These are phyloP conservation scores for Ascodesmis nigricans DNA, from an alignment of 495 filamentous ascomycete species.

Conservation along the genomic window DNA sequence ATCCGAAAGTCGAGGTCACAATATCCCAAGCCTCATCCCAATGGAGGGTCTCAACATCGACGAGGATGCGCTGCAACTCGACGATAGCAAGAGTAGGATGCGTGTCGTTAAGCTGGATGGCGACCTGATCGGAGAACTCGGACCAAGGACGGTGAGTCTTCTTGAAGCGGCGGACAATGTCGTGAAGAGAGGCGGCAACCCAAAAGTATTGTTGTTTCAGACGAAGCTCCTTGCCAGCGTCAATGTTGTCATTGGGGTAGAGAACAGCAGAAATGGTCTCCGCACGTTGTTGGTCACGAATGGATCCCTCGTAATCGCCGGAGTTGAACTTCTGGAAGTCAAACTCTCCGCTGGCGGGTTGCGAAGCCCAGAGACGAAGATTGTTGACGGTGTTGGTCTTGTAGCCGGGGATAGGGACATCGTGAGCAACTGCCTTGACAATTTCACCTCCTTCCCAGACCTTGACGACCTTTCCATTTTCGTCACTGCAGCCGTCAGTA, in stretches of 20 bases:
- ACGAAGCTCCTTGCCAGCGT: conserved; percentile 87
- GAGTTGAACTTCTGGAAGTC: conserved; percentile 99
- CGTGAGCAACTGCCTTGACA: conserved; percentile 82
- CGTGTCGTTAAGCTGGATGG: conserved; percentile 95
- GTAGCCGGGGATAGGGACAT: conserved; percentile 86
- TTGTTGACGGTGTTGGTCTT: conserved; percentile 85
- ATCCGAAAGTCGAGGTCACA: conserved; percentile 52
- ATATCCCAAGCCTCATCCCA: conserved; percentile 85
- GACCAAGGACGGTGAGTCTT: conserved; percentile 80
- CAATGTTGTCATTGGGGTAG: conserved; percentile 94
- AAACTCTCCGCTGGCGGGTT: conserved; percentile 89
- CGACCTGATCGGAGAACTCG: conserved; percentile 82
- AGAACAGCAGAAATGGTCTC: conserved; percentile 96
- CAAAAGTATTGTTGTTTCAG: conserved; percentile 99
- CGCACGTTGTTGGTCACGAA: conserved; percentile 82
- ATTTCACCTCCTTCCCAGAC: conserved; percentile 85
- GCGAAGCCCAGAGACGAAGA: conserved; percentile 86
- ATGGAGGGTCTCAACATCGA: conserved; percentile 71
- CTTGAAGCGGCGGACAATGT: conserved; percentile 94
- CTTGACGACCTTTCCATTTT: conserved; percentile 45
- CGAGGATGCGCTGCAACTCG: conserved; percentile 75
- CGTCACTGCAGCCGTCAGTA: too few relatives aligned
- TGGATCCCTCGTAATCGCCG: conserved; percentile 91
- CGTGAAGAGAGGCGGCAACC: conserved; percentile 87
- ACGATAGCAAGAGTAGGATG: conserved; percentile 93